Conservation (phyloP, 371 early-diverging fungal species). For the Lichtheimia ornata region DNA sequence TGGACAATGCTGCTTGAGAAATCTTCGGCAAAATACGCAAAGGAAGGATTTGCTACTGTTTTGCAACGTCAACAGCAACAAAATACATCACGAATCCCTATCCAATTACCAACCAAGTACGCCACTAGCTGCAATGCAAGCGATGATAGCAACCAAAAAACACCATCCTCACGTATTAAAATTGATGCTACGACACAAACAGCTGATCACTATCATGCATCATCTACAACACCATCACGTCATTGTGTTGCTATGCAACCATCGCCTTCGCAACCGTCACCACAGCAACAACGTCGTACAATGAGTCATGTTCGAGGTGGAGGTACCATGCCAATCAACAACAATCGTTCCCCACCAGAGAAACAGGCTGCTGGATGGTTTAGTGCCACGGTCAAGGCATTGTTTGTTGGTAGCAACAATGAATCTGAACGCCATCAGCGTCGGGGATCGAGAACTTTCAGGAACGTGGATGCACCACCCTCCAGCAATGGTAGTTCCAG, state of each 20-base stretch:
- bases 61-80: constrained; percentile 11
- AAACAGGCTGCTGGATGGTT: constrained; percentile 32
- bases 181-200: constrained; percentile 13
- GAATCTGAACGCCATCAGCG: constrained; percentile 10
- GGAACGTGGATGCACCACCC: constrained; percentile 11
- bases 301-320: neutral
- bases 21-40: neutral
- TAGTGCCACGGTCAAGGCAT: constrained; percentile 39
- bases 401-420: constrained; percentile 30
- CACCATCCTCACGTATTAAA: neutral
- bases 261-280: no score
- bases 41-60: constrained; percentile 4
- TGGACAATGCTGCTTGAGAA: constrained; percentile 71
- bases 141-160: neutral
- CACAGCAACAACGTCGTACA: neutral
- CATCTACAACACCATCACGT: constrained; percentile 1
- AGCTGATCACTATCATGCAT: neutral
- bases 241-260: no score
- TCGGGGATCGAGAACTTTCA: neutral
- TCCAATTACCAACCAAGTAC: constrained; percentile 2
- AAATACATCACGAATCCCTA: neutral
- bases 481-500: neutral
- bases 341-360: constrained; percentile 7
- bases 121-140: constrained; percentile 5
- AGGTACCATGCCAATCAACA: neutral